Percentiles rank a stretch among this genome's conserved stretches.
phyloP scores from a whole-genome alignment of 2,329 filamentous ascomycete species.

The Aaosphaeria arxii region DNA sequence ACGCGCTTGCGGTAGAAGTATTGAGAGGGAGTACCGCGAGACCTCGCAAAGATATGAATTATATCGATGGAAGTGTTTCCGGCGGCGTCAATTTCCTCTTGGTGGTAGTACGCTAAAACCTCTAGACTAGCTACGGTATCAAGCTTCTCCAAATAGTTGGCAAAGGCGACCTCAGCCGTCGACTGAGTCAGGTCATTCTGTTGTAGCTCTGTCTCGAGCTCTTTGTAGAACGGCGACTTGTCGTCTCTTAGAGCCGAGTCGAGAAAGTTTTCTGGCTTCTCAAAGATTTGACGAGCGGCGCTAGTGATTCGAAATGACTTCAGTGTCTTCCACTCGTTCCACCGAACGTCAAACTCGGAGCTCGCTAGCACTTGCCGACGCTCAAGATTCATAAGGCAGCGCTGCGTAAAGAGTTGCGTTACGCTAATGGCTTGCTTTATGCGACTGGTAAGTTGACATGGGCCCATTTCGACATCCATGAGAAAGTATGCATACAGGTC shows the following conservation, averaged over 20 bases:
- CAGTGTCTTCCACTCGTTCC: conserved; percentile 10
- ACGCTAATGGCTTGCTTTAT: conserved; percentile 32
- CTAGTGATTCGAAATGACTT: background rate
- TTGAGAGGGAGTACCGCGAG: background rate
- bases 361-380: background rate
- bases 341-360: conserved; percentile 8
- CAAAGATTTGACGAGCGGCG: conserved; percentile 28
- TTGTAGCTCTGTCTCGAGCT: conserved; percentile 17
- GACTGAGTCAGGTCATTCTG: conserved; percentile 10
- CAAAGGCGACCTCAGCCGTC: background rate
- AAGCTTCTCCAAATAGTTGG: background rate
- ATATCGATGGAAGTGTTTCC: background rate
- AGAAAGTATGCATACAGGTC: conserved; percentile 29
- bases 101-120: background rate
- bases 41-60: background rate
- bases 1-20: background rate
- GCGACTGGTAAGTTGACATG: conserved; percentile 23
- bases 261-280: conserved; percentile 36
- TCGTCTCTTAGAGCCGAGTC: conserved; percentile 30
- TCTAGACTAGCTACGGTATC: background rate
- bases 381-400: conserved; percentile 31
- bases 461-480: conserved; percentile 30
- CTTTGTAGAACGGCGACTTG: conserved; percentile 21
- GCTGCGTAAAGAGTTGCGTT: conserved; percentile 30
- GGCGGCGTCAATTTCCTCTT: background rate